Percentiles rank a stretch among this genome's conserved stretches.
Evolutionary conservation across 148 eudicot genomes (phyloP).

Genomic region (Cornus kousa): DNA sequence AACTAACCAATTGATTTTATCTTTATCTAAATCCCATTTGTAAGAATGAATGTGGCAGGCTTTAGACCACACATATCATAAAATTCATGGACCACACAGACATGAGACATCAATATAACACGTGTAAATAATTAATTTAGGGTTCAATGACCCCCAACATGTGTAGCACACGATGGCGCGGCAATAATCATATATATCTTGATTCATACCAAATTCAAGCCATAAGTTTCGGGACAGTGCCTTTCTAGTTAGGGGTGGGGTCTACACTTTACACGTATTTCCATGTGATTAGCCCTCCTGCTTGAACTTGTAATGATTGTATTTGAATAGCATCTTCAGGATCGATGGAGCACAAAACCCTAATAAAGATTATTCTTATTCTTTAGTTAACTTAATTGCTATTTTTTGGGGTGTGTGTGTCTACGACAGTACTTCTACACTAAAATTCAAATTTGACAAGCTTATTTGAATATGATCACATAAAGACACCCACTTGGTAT

Average conservation of each 20-base stretch:
- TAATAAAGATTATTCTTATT: slow-evolving; percentile 23
- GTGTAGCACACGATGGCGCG: neutral
- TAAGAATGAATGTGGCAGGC: neutral
- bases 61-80: neutral
- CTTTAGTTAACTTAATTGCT: neutral
- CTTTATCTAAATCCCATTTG: neutral
- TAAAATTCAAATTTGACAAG: too few species aligned
- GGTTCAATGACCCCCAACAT: neutral
- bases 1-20: too few species aligned
- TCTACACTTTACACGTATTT: slow-evolving; percentile 26
- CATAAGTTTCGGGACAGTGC: slow-evolving; percentile 28
- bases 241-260: neutral
- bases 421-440: too few species aligned
- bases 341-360: slow-evolving; percentile 1
- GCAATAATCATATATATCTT: neutral
- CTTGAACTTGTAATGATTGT: slow-evolving; percentile 20
- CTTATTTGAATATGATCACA: too few species aligned
- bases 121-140: too few species aligned
- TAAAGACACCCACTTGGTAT: too few species aligned
- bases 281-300: slow-evolving; percentile 22
- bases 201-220: slow-evolving; percentile 20
- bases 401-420: too few species aligned
- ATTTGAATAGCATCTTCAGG: slow-evolving; percentile 15
- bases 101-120: too few species aligned
- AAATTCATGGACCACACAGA: neutral